A percentile compares a stretch with the other conserved stretches of the same genome.
Evolutionary conservation across 140 eudicot genomes (phyloP).

Genomic region (Anethum foeniculum): DNA sequence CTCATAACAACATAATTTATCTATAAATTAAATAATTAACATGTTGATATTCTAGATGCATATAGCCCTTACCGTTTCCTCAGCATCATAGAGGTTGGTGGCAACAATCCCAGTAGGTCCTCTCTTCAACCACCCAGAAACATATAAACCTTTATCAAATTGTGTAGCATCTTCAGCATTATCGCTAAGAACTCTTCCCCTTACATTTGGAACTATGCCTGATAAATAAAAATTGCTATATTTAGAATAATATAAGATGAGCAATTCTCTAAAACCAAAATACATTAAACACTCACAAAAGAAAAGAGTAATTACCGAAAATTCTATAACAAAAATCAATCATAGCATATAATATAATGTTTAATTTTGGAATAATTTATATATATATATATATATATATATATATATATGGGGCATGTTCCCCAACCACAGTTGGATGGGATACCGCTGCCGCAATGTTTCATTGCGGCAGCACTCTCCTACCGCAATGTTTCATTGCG

Average conservation of each 20-base stretch:
- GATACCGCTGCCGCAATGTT: too few species aligned
- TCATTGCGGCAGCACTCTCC: too few species aligned
- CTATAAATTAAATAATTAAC: neutral
- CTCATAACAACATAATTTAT: neutral
- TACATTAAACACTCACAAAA: neutral
- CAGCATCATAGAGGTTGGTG: conserved; percentile 88
- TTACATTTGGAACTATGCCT: conserved; percentile 79
- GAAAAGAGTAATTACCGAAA: neutral
- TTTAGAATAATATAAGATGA: neutral
- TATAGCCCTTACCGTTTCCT: conserved; percentile 66
- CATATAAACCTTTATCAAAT: conserved; percentile 63
- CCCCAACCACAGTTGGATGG: too few species aligned
- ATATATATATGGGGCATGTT: too few species aligned
- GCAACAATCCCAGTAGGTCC: conserved; percentile 96
- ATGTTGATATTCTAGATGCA: neutral
- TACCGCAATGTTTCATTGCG: too few species aligned
- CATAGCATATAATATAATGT: neutral
- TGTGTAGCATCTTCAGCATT: conserved; percentile 24
- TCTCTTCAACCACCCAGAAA: conserved; percentile 96
- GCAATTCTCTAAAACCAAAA: neutral
- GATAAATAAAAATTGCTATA: conserved; percentile 1
- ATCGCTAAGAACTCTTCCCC: conserved; percentile 59
- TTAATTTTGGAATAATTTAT: neutral
- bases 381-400: too few species aligned
- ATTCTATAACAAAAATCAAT: neutral